Evolutionary conservation across 2,329 filamentous ascomycete genomes (phyloP), one percentile per base, ranked within the genome.

Genomic region (Graphilbum fragrans): DNA sequence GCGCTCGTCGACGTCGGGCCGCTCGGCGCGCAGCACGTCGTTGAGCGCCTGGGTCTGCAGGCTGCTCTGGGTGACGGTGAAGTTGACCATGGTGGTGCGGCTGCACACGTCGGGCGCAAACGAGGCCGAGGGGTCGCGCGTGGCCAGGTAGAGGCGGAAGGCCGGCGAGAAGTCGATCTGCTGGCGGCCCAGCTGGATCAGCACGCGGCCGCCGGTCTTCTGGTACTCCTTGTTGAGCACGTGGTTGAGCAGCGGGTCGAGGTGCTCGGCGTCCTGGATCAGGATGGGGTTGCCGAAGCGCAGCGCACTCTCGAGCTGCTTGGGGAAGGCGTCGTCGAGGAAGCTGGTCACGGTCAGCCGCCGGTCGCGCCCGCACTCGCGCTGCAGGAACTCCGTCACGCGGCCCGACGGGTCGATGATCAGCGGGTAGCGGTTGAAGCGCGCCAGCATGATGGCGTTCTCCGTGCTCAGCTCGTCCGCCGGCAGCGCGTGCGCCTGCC

Each of bases 201-300:
- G 78, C 36, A 96, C 90, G 73, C 92, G 90, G 19, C 92, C 92
- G 51, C 92, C 92, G 22, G 93, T 98, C 67, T 88, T 93, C 63
- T 98, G 93, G 61, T 98, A 98, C 58, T 98, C 92, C 61, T 98
- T 98, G 67, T 98, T 98, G 62, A 98, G 77, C 42, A 98, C 90
- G 54, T 98, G 92, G 56, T 96, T 98, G 53, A 98, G 79, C 45
- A 98, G 88, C 1, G 93, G 93, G 56, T 98, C 92, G 43, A 98
- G 68, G 58, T 98, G 85, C 63, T 98, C 93, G 1, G 92, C 93
- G 59, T 98, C 92, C 61, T 98, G 92, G 45, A 98, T 98, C 46
- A 98, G 76, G 50, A 98, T 98, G 1, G 92, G 90, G 57, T 98
- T 98, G 55, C 92, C 92, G 63, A 98, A 98, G 57, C 92, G 86